Evolutionary conservation across 208 protist species (phyloP).

Genomic region (Crithidia bombi): DNA sequence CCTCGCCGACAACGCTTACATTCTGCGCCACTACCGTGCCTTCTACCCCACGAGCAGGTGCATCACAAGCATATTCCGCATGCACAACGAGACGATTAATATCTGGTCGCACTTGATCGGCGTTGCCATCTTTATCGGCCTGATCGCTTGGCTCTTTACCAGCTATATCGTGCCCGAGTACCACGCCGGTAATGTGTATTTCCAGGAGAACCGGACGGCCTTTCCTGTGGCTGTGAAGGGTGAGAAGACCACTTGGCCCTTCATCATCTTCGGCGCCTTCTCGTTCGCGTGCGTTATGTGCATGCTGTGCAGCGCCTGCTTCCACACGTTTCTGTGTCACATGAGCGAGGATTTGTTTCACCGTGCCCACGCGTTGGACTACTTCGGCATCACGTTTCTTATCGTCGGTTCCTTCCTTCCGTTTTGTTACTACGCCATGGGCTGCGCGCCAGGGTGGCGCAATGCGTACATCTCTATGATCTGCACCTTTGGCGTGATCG

Average conservation of each 20-base stretch:
- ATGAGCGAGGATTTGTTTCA: conserved; percentile 56
- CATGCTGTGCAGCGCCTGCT: conserved; percentile 74
- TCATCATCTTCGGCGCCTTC: conserved; percentile 74
- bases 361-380: conserved; percentile 77
- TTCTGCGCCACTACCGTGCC: conserved; percentile 66
- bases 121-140: conserved; percentile 60
- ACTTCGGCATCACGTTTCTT: conserved; percentile 87
- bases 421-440: conserved; percentile 82
- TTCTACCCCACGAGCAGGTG: conserved; percentile 64
- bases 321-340: conserved; percentile 79
- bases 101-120: conserved; percentile 84
- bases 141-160: conserved; percentile 50
- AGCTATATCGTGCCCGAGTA: conserved; percentile 39
- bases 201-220: conserved; percentile 26
- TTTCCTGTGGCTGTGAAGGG: conserved; percentile 13
- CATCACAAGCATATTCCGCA: conserved; percentile 63
- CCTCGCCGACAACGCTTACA: conserved; percentile 56
- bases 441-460: conserved; percentile 67
- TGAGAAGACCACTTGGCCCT: conserved; percentile 32
- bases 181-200: conserved; percentile 21
- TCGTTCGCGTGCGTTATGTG: conserved; percentile 77
- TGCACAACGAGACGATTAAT: conserved; percentile 91
- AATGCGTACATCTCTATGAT: conserved; percentile 81
- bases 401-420: conserved; percentile 85
- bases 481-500: conserved; percentile 66